Conservation (phyloP, 768 basidiomycete genomes). For the Lactarius trivialis region DNA sequence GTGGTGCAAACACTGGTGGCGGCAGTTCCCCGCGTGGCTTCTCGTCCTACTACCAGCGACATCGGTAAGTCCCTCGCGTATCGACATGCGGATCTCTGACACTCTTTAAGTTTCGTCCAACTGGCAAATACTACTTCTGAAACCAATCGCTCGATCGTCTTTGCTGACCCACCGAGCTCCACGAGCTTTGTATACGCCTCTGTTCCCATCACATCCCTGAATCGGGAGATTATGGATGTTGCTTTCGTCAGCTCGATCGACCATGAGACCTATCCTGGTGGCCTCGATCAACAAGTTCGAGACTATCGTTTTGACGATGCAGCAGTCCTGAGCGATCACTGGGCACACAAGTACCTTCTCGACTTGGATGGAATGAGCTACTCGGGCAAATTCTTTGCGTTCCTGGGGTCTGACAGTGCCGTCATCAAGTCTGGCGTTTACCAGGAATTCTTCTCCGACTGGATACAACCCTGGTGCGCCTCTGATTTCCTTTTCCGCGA, state of each 20-base stretch:
- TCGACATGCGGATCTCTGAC: conserved; percentile 14
- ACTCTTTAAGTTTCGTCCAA: conserved; percentile 52
- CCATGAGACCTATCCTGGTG: conserved; percentile 66
- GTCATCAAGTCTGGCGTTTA: conserved; percentile 90
- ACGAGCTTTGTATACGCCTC: conserved; percentile 52
- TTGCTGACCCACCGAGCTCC: conserved; percentile 58
- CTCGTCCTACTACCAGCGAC: conserved; percentile 76
- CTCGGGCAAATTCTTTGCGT: conserved; percentile 80
- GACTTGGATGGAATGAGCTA: conserved; percentile 97
- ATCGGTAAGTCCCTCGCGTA: conserved; percentile 45
- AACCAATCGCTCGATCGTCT: conserved; percentile 56
- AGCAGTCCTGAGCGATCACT: conserved; percentile 78
- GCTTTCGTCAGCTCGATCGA: conserved; percentile 79
- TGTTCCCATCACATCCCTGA: conserved; percentile 56
- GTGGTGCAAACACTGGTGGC: conserved; percentile 94
- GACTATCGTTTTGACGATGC: conserved; percentile 66
- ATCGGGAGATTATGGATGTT: conserved; percentile 77
- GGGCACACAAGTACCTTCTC: conserved; percentile 86
- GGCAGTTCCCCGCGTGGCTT: conserved; percentile 84
- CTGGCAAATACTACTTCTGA: conserved; percentile 59
- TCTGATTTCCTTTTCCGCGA: background rate
- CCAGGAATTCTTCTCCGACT: conserved; percentile 83
- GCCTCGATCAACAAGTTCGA: conserved; percentile 54
- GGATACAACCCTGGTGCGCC: conserved; percentile 84
- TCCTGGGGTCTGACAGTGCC: conserved; percentile 81